Conservation (phyloP, 208 protist species). For the Wallacemonas sp. region DNA sequence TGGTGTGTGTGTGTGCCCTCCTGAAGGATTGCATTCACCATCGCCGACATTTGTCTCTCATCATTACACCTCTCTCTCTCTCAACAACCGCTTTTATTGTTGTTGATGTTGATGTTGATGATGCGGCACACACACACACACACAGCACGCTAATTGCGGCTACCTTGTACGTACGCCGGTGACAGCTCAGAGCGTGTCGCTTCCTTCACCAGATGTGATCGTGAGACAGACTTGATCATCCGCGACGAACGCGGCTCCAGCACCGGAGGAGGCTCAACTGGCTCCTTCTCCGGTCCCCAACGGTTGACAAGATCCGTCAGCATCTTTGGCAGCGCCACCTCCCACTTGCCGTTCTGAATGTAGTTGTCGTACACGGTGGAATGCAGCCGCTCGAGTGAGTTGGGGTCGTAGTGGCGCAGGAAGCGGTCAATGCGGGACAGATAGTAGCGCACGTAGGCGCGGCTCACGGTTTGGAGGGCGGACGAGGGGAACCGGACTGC, state of each 20-base stretch:
- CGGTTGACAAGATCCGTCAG: slow-evolving; percentile 45
- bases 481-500: slow-evolving; percentile 36
- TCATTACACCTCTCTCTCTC: no score
- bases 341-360: slow-evolving; percentile 49
- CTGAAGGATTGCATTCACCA: background rate
- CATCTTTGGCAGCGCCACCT: slow-evolving; percentile 38
- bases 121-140: no score
- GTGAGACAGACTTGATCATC: background rate
- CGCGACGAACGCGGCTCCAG: slow-evolving; percentile 2
- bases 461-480: slow-evolving; percentile 39
- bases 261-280: slow-evolving; percentile 23
- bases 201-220: background rate
- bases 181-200: background rate
- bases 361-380: slow-evolving; percentile 57
- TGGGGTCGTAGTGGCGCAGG: slow-evolving; percentile 68
- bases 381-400: slow-evolving; percentile 67
- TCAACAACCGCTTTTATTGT: no score
- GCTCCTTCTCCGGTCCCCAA: slow-evolving; percentile 61
- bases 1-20: background rate
- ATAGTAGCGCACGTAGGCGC: slow-evolving; percentile 74
- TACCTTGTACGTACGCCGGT: no score
- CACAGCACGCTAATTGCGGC: no score
- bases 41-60: no score
- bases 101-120: no score
- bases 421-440: slow-evolving; percentile 48